phyloP scores from a whole-genome alignment of 352 stramenopile species.

The Sclerospora graminicola region DNA sequence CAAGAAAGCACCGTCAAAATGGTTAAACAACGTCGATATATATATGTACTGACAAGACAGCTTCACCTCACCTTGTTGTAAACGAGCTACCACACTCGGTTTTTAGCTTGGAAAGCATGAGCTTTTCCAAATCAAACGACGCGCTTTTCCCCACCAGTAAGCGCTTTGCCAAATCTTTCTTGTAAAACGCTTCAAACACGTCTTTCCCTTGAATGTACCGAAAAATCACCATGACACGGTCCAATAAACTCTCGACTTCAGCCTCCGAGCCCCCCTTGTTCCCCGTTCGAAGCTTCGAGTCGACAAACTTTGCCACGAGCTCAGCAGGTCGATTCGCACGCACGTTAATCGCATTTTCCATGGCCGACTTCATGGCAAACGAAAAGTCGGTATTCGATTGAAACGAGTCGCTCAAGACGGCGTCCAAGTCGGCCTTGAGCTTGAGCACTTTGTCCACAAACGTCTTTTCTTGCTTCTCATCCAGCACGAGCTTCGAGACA shows the following conservation, averaged over 20 bases:
- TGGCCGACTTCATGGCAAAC: slow-evolving; percentile 76
- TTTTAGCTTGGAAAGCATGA: slow-evolving; percentile 97
- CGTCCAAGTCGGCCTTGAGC: slow-evolving; percentile 78
- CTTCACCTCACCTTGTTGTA: slow-evolving; percentile 86
- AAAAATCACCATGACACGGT: slow-evolving; percentile 94
- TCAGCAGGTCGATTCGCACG: slow-evolving; percentile 79
- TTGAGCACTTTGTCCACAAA: slow-evolving; percentile 87
- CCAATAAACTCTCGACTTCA: slow-evolving; percentile 82
- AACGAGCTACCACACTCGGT: slow-evolving; percentile 96
- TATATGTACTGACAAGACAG: too few species aligned
- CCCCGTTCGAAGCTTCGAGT: slow-evolving; percentile 78
- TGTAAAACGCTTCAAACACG: slow-evolving; percentile 99
- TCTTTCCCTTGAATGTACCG: slow-evolving; percentile 95
- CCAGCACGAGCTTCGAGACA: slow-evolving; percentile 62
- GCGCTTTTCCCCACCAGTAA: slow-evolving; percentile 87
- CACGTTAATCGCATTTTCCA: slow-evolving; percentile 87
- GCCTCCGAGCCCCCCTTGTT: slow-evolving; percentile 80
- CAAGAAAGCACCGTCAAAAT: neutral
- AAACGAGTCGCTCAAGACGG: slow-evolving; percentile 67
- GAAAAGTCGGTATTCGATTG: slow-evolving; percentile 62
- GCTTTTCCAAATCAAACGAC: slow-evolving; percentile 92
- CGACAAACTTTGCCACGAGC: slow-evolving; percentile 88
- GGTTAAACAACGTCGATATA: too few species aligned
- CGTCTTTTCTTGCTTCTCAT: slow-evolving; percentile 77
- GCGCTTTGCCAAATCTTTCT: slow-evolving; percentile 95